Conservation (phyloP, 1,284 basidiomycete genomes). For the Hymenochaete sp. region DNA sequence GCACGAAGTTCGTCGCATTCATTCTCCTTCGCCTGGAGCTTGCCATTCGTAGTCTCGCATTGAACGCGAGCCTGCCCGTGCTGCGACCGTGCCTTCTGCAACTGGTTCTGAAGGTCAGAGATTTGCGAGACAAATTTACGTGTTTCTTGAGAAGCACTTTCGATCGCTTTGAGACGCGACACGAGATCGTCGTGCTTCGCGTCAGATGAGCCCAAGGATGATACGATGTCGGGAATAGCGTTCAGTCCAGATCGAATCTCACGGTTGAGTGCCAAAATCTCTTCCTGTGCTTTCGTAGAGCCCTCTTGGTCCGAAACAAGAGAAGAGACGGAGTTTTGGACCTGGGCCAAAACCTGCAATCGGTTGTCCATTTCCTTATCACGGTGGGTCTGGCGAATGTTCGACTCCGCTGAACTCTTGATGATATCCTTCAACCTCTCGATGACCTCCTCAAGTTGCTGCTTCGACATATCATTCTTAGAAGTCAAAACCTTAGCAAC, state of each 20-base stretch:
- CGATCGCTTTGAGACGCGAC: conserved; percentile 45
- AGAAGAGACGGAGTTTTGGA: conserved; percentile 35
- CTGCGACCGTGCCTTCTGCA: conserved; percentile 63
- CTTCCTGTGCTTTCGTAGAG: conserved; percentile 39
- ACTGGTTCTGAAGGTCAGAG: conserved; percentile 57
- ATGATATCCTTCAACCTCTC: conserved; percentile 8
- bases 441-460: conserved; percentile 7
- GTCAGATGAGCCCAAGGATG: conserved; percentile 48
- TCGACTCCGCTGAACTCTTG: conserved; percentile 1
- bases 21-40: conserved; percentile 46
- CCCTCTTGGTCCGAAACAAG: conserved; percentile 36
- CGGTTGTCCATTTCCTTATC: neutral
- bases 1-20: conserved; percentile 52
- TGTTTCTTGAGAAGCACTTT: conserved; percentile 56
- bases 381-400: neutral
- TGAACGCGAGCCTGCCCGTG: conserved; percentile 74
- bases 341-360: conserved; percentile 1
- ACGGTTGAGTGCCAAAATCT: conserved; percentile 41
- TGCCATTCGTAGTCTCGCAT: conserved; percentile 62
- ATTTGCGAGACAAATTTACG: conserved; percentile 44
- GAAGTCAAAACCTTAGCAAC: neutral
- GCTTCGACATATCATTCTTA: conserved; percentile 5
- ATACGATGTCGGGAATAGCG: conserved; percentile 49
- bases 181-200: conserved; percentile 54
- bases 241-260: conserved; percentile 45